Evolutionary conservation across 371 early-diverging fungal genomes (phyloP), one percentile per base, ranked within the genome.

Genomic region (Actinomortierella ambigua): DNA sequence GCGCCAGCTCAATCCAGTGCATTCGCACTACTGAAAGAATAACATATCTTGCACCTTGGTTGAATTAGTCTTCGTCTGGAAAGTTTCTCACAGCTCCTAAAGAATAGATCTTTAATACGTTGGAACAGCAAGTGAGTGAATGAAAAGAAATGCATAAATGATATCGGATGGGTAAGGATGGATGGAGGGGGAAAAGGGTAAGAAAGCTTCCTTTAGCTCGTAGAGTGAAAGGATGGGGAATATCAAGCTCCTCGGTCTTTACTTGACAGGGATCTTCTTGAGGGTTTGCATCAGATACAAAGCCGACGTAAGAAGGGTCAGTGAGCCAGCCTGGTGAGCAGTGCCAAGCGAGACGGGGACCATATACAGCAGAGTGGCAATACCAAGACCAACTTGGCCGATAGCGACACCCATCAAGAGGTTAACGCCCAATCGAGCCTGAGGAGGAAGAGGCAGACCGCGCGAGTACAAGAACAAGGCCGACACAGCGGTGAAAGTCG

Each of bases 271-370:
- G 1, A 90, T 79, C 43, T 83, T 82, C 53, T 85, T 86, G 53
- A 96, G 77, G 20, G 89, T 81, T 69, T 96, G 94, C 67, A 90
- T 81, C 48, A 97, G 79, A 79, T 91, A 93, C 59, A 94, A 76
- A 14, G 91, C 87, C 3, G 90, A 79, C 2, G 96, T 90, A 55
- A 97, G 78, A 26, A 98, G 79, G n/a, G 92, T 84, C 49, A 98
- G 78, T 14, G 96, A 94, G 26, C 97, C 97, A 27, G 93, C 93
- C 79, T 98, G 98, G 82, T 98, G 98, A 17, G 95, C 92, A 6
- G 98, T 93, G 11, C 98, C 98, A 59, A 96, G 79, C 29, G 92
- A 86, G 53, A 96, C 87, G 17, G 98, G 98, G 7, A 98, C 98
- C 80, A 94, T 86, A 64, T 93, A 94, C 27, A 98, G 80, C 40